Evolutionary conservation across 2,329 filamentous ascomycete species (phyloP).

Genomic region (Alternaria tenuissima): DNA sequence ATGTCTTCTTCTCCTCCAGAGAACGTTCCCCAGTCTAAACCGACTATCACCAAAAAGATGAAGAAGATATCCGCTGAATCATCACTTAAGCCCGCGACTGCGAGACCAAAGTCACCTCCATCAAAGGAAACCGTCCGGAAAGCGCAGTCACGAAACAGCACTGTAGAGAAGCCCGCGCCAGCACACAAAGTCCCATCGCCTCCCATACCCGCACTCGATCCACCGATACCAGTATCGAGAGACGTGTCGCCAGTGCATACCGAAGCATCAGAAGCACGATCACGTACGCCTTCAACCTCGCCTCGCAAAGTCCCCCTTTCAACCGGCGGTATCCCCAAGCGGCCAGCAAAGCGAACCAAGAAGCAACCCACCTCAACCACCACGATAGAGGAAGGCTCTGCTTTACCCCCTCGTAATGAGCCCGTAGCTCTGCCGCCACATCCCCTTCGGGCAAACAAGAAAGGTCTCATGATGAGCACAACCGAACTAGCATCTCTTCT

Average conservation of each 20-base stretch:
- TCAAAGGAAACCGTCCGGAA: slow-evolving; percentile 5
- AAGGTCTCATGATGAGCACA: slow-evolving; percentile 37
- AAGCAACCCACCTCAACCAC: slow-evolving; percentile 1
- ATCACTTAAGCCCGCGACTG: neutral
- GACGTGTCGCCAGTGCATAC: slow-evolving; percentile 14
- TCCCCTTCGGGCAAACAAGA: slow-evolving; percentile 27
- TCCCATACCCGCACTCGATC: neutral
- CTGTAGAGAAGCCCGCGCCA: slow-evolving; percentile 2
- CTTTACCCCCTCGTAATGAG: slow-evolving; percentile 15
- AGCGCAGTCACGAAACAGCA: slow-evolving; percentile 7
- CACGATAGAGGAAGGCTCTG: slow-evolving; percentile 1
- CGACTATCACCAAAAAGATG: slow-evolving; percentile 3
- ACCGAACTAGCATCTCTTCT: slow-evolving; percentile 39
- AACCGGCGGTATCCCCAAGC: slow-evolving; percentile 40
- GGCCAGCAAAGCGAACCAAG: slow-evolving; percentile 14
- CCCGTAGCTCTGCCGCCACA: slow-evolving; percentile 29
- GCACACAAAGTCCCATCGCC: slow-evolving; percentile 8
- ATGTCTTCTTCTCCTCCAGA: slow-evolving; percentile 11
- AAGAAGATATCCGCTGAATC: neutral
- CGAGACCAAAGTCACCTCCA: neutral
- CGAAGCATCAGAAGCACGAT: slow-evolving; percentile 11
- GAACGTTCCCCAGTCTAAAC: slow-evolving; percentile 2
- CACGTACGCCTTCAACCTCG: slow-evolving; percentile 21
- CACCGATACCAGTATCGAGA: slow-evolving; percentile 4
- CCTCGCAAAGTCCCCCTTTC: slow-evolving; percentile 30